These are phyloP conservation scores for Phyllosticta citrichinensis DNA, from an alignment of 2,329 filamentous ascomycete species.

Conservation along the genomic window DNA sequence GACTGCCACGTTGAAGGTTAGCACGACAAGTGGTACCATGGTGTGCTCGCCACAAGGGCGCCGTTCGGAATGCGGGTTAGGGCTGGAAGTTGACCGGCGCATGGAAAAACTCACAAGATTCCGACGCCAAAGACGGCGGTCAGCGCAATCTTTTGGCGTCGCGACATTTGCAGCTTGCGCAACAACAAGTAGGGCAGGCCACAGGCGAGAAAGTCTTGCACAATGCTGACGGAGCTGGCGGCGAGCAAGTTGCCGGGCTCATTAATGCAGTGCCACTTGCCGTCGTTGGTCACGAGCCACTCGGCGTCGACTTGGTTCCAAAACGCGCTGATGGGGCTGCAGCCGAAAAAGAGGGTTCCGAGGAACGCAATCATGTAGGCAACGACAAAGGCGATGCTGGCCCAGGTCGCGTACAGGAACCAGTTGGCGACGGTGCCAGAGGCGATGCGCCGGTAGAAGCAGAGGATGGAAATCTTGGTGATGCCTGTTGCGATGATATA, in stretches of 20 bases:
- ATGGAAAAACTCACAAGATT: slow-evolving; percentile 26
- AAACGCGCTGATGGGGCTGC: slow-evolving; percentile 30
- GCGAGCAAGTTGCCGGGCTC: slow-evolving; percentile 29
- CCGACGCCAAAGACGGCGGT: slow-evolving; percentile 36
- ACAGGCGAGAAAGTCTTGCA: slow-evolving; percentile 33
- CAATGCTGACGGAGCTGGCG: slow-evolving; percentile 29
- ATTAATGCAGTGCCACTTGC: slow-evolving; percentile 21
- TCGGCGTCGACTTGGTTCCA: slow-evolving; percentile 28
- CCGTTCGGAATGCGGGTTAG: not conserved
- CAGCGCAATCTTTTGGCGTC: slow-evolving; percentile 34
- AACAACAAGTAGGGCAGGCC: slow-evolving; percentile 35
- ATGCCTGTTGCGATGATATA: slow-evolving; percentile 21
- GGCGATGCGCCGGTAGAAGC: slow-evolving; percentile 36
- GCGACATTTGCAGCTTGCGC: slow-evolving; percentile 34
- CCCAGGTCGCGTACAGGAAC: slow-evolving; percentile 30
- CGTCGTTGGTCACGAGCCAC: not conserved
- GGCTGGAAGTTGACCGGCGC: not conserved
- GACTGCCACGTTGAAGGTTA: slow-evolving; percentile 13
- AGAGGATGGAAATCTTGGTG: slow-evolving; percentile 25
- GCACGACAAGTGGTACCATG: not conserved
- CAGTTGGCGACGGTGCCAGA: slow-evolving; percentile 22
- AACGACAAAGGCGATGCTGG: slow-evolving; percentile 29
- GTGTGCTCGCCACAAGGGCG: not conserved
- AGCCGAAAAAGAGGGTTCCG: slow-evolving; percentile 26
- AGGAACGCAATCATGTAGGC: slow-evolving; percentile 30